These are phyloP conservation scores for Fusarium gaditjirri DNA, from an alignment of 2,329 filamentous ascomycete genomes.

Conservation along the genomic window DNA sequence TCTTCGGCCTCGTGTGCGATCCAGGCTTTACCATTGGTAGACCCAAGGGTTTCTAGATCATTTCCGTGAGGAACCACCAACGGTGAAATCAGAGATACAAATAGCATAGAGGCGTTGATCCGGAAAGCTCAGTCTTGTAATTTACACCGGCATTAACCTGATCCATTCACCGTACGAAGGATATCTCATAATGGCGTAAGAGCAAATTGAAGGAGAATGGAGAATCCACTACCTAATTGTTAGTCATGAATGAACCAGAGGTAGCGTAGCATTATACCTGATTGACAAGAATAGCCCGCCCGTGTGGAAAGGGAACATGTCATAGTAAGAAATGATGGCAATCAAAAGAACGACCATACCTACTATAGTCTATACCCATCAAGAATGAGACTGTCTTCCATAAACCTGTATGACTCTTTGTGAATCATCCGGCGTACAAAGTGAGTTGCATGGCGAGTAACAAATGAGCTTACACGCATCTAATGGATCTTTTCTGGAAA, in stretches of 20 bases:
- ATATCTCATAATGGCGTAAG: slow-evolving; percentile 1
- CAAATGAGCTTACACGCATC: slow-evolving; percentile 27
- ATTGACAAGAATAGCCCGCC: neutral
- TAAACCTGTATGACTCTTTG: slow-evolving; percentile 18
- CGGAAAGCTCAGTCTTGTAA: neutral
- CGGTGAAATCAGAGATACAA: neutral
- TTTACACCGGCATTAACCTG: slow-evolving; percentile 9
- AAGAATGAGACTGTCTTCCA: neutral
- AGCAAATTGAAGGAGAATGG: neutral
- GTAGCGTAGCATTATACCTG: neutral
- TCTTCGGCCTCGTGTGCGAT: slow-evolving; percentile 25
- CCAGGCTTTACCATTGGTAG: slow-evolving; percentile 20
- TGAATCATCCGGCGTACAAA: slow-evolving; percentile 32
- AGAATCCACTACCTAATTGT: neutral
- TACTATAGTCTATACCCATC: neutral
- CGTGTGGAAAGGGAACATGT: neutral
- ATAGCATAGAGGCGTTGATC: neutral
- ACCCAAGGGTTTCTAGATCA: neutral
- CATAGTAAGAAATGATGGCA: neutral
- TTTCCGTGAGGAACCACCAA: neutral
- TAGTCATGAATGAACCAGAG: neutral
- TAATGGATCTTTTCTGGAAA: slow-evolving; percentile 13
- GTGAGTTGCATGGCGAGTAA: neutral
- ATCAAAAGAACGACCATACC: neutral
- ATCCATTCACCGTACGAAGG: neutral